Percentiles rank a stretch among this genome's conserved stretches.
Evolutionary conservation across 83 land plant genomes (phyloP).

Genomic region (Picea mariana): DNA sequence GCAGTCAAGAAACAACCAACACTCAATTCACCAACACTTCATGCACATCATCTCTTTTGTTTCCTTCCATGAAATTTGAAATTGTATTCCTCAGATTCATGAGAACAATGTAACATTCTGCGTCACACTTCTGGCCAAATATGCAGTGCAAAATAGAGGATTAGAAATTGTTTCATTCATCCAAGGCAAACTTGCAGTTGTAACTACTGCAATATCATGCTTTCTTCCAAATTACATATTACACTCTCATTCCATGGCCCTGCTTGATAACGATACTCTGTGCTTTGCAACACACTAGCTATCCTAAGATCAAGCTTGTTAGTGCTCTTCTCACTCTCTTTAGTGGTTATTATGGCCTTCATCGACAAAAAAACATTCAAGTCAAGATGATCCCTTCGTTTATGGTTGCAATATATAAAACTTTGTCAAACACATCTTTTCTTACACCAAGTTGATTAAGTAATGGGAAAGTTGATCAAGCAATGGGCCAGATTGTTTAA

Average conservation of each 20-base stretch:
- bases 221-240: slow-evolving; percentile 34
- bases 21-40: too few species aligned
- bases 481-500: slow-evolving; percentile 53
- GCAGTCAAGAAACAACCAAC: too few species aligned
- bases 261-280: slow-evolving; percentile 52
- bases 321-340: slow-evolving; percentile 34
- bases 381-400: slow-evolving; percentile 44
- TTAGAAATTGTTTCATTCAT: slow-evolving; percentile 80
- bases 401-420: slow-evolving; percentile 55
- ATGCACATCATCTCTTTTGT: too few species aligned
- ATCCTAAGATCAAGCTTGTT: slow-evolving; percentile 86
- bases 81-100: too few species aligned
- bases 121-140: slow-evolving; percentile 74
- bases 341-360: slow-evolving; percentile 25
- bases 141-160: slow-evolving; percentile 94
- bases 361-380: slow-evolving; percentile 26
- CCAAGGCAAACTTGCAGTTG: slow-evolving; percentile 67
- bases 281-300: slow-evolving; percentile 91
- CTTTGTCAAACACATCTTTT: slow-evolving; percentile 67
- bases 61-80: too few species aligned
- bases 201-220: slow-evolving; percentile 95
- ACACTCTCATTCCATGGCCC: too few species aligned
- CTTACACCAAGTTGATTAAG: slow-evolving; percentile 73
- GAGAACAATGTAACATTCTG: slow-evolving; percentile 81
- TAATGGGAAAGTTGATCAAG: slow-evolving; percentile 25